Evolutionary conservation across 73 alveolate genomes (phyloP), one percentile per base, ranked within the genome.

Genomic region (Paramecium tetraurelia): DNA sequence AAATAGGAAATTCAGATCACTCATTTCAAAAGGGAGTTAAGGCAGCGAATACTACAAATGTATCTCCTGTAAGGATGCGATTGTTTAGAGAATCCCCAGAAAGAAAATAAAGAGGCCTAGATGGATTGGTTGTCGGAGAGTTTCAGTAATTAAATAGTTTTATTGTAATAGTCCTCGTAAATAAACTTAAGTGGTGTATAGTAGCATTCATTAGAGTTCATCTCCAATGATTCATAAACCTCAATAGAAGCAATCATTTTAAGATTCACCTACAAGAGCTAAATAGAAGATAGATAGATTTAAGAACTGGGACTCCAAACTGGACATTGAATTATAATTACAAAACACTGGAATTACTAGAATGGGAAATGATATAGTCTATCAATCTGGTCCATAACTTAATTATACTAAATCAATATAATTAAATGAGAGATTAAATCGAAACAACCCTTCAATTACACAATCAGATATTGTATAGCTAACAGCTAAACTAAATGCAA

Each of bases 1-100:
- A 75, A 41, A 35, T 75, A 29, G 87, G 87, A 10, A 63, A 63
- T 63, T 16, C 84, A 5, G 84, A 63, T 63, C 84, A 63, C 3
- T 27, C 44, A 12, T 63, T 63, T 27, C 46, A 63, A 10, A 63
- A 63, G n/a, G 50, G 46, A 24, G 27, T 27, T 2, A 63, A 63
- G 27, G 41, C 41, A 63, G 46, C 87, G 2, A 41, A 41, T 41
- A 80, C 90, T n/a, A 46, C 90, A 21, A 80, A 80, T 48, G 75
- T 35, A 22, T 80, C 90, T 22, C 90, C 90, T 14, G 90, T 80
- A 20, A 80, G 90, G 46, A 40, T 80, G 71, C 22, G 90, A 80
- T 35, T 80, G 57, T 80, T 80, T 80, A 80, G 90, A 46, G 90
- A 80, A 22, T 80, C 90, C 2, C 90, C 90, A 24, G 68, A 75